Conservation (phyloP, 805 yeast species). For the Sugiyamaella lignohabitans region DNA sequence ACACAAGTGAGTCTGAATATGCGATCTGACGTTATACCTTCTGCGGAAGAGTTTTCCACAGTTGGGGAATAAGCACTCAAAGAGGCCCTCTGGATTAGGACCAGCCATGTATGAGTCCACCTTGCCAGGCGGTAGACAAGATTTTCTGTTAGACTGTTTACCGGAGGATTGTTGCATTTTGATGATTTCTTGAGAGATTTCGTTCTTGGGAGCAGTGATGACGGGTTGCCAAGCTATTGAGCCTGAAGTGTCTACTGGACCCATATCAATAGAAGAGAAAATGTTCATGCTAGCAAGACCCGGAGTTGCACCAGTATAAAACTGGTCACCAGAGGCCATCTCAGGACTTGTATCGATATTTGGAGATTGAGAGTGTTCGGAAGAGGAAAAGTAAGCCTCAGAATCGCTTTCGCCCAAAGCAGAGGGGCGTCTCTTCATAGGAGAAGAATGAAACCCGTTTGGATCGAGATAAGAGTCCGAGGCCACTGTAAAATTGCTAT, state of each 20-base stretch:
- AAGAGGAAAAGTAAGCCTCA: conserved; percentile 17
- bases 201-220: conserved; percentile 30
- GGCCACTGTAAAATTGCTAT: conserved; percentile 5
- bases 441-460: conserved; percentile 11
- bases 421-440: conserved; percentile 6
- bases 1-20: conserved; percentile 91
- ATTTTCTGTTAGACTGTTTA: conserved; percentile 35
- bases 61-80: conserved; percentile 63
- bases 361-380: conserved; percentile 21
- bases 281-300: conserved; percentile 17
- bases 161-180: conserved; percentile 29
- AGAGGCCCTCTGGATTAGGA: conserved; percentile 65
- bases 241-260: conserved; percentile 24
- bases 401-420: conserved; percentile 17
- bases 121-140: conserved; percentile 83
- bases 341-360: conserved; percentile 19
- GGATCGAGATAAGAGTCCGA: conserved; percentile 12
- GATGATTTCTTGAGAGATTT: conserved; percentile 29
- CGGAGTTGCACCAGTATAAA: conserved; percentile 15
- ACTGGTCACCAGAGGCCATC: conserved; percentile 14
- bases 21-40: conserved; percentile 87
- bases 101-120: conserved; percentile 79
- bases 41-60: conserved; percentile 84
- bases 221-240: conserved; percentile 35
- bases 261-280: conserved; percentile 20